These are phyloP conservation scores for Saccharum hybrid DNA, from an alignment of 202 grass and related monocot species.

Conservation along the genomic window DNA sequence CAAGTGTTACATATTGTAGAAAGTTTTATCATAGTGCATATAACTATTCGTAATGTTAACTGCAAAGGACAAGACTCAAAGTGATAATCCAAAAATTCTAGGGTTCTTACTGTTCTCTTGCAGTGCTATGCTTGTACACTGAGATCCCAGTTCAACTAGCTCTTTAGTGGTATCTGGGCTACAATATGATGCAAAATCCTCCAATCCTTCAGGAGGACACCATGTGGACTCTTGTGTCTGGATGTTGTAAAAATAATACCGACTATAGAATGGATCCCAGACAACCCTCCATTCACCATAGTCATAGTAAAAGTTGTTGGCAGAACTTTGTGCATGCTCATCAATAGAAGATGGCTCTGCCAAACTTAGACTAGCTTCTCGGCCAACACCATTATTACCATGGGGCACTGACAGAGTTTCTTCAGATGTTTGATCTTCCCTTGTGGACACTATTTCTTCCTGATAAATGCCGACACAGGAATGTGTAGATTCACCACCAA, in stretches of 20 bases:
- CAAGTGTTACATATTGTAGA: constrained; percentile 34
- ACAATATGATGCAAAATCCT: constrained; percentile 57
- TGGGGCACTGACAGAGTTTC: constrained; percentile 29
- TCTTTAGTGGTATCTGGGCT: constrained; percentile 46
- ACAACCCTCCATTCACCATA: constrained; percentile 77
- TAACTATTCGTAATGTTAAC: constrained; percentile 12
- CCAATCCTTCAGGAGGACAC: constrained; percentile 79
- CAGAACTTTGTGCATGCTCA: constrained; percentile 43
- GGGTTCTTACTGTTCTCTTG: constrained; percentile 43
- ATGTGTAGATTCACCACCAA: constrained; percentile 45
- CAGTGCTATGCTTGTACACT: constrained; percentile 36
- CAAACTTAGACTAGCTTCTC: constrained; percentile 32
- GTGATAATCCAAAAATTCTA: constrained; percentile 20
- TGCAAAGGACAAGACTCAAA: constrained; percentile 6
- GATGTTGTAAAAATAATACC: constrained; percentile 82
- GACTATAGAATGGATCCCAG: constrained; percentile 82
- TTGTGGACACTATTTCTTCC: constrained; percentile 41
- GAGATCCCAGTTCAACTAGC: constrained; percentile 37
- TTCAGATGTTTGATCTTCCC: constrained; percentile 44
- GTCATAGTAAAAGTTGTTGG: constrained; percentile 51
- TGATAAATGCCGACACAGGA: constrained; percentile 37
- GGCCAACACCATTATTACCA: constrained; percentile 35
- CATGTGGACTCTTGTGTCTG: constrained; percentile 81
- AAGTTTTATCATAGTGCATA: constrained; percentile 20
- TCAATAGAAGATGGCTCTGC: constrained; percentile 44